Evolutionary conservation across 176 grass and related monocot species (phyloP).

Genomic region (Luzula sylvatica): DNA sequence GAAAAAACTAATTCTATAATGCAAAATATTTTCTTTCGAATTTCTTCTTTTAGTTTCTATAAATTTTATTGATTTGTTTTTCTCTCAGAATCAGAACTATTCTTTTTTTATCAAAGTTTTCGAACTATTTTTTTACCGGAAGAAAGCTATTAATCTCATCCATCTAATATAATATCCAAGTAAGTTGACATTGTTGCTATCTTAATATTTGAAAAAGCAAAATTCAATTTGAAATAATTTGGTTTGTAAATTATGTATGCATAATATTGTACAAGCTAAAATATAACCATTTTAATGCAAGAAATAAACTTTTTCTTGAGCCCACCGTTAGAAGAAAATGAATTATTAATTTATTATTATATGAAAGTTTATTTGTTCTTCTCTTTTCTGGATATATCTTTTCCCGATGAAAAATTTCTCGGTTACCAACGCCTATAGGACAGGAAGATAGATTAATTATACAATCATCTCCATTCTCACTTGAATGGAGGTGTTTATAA

Average conservation of each 20-base stretch:
- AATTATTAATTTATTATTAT: too few relatives aligned
- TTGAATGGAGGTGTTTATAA: too few relatives aligned
- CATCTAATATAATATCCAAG: too few relatives aligned
- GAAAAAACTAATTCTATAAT: not conserved
- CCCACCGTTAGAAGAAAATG: slow-evolving; percentile 16
- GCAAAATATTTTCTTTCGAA: not conserved
- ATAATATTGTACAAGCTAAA: too few relatives aligned
- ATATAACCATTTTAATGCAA: not conserved
- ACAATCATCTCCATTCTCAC: not conserved
- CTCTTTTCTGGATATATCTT: slow-evolving; percentile 4
- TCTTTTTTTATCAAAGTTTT: too few relatives aligned
- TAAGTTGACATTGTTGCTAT: too few relatives aligned
- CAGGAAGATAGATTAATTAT: not conserved
- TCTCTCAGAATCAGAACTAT: too few relatives aligned
- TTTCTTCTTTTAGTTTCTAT: not conserved
- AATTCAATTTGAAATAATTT: too few relatives aligned
- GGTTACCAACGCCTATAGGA: slow-evolving; percentile 3
- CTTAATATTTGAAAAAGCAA: too few relatives aligned
- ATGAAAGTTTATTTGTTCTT: slow-evolving; percentile 11
- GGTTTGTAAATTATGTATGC: too few relatives aligned
- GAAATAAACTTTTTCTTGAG: slow-evolving; percentile 14
- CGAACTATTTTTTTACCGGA: not conserved
- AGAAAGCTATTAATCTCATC: not conserved
- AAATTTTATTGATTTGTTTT: not conserved
- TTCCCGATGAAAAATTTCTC: slow-evolving; percentile 10